Conservation (phyloP, 2,329 filamentous ascomycete species). For the Zalaria sp. region DNA sequence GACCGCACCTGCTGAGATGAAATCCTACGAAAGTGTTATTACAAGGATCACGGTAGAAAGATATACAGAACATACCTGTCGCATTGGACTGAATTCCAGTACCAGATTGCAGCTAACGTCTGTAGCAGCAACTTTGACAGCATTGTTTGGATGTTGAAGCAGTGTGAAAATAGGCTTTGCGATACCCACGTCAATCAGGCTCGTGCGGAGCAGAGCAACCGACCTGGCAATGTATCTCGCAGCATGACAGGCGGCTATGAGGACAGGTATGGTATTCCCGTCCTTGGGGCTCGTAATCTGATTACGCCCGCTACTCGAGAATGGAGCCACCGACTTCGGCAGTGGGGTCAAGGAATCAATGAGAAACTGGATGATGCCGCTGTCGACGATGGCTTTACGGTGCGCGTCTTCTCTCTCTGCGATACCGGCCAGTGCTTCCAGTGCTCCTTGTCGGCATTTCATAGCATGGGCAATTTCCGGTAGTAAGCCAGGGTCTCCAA, state of each 20-base stretch:
- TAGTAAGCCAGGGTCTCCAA: slow-evolving; percentile 49
- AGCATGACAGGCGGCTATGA: slow-evolving; percentile 74
- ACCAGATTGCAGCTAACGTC: slow-evolving; percentile 75
- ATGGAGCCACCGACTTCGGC: slow-evolving; percentile 15
- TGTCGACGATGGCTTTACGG: slow-evolving; percentile 66
- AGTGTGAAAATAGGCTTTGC: slow-evolving; percentile 64
- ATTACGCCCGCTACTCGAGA: neutral
- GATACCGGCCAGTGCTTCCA: slow-evolving; percentile 71
- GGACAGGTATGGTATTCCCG: slow-evolving; percentile 65
- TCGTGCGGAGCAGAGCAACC: slow-evolving; percentile 70
- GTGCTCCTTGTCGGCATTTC: slow-evolving; percentile 57
- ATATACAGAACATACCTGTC: slow-evolving; percentile 47
- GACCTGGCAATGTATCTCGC: slow-evolving; percentile 73
- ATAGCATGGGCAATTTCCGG: slow-evolving; percentile 54
- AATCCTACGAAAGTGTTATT: slow-evolving; percentile 34
- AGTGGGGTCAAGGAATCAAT: slow-evolving; percentile 65
- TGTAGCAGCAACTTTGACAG: slow-evolving; percentile 77
- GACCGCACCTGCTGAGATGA: slow-evolving; percentile 61
- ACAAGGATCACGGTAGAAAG: neutral
- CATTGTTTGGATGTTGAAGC: slow-evolving; percentile 57
- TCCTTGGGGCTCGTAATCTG: slow-evolving; percentile 34
- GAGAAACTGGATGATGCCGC: slow-evolving; percentile 67
- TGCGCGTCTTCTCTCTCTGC: slow-evolving; percentile 72
- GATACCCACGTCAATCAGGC: slow-evolving; percentile 73
- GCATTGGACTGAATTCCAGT: slow-evolving; percentile 81